Percentiles rank a stretch among this genome's conserved stretches.
These are phyloP conservation scores for Colletotrichum scovillei DNA, from an alignment of 2,329 filamentous ascomycete genomes.

Conservation along the genomic window DNA sequence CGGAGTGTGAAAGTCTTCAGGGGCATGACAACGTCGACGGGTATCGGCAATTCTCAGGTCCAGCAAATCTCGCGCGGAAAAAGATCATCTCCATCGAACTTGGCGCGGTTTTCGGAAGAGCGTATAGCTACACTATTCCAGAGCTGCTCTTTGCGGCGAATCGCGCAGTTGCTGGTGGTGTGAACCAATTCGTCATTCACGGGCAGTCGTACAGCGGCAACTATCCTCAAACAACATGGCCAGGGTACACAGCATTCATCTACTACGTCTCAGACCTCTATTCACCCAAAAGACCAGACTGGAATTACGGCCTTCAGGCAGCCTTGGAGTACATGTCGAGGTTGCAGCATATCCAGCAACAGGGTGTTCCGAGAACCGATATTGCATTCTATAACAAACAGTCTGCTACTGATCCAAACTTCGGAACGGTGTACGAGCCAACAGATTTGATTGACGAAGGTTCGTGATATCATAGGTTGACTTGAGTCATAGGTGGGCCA, in stretches of 20 bases:
- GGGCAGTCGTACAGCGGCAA: conserved; percentile 52
- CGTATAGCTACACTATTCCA: conserved; percentile 35
- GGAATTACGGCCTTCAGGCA: conserved; percentile 39
- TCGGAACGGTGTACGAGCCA: conserved; percentile 38
- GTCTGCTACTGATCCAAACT: neutral
- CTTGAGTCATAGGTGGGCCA: neutral
- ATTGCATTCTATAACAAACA: conserved; percentile 21
- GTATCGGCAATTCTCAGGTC: conserved; percentile 52
- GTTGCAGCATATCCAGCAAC: conserved; percentile 50
- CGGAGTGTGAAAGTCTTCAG: conserved; percentile 53
- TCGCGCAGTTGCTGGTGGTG: conserved; percentile 50
- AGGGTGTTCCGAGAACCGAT: conserved; percentile 45
- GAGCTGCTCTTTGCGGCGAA: conserved; percentile 46
- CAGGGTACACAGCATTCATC: conserved; percentile 55
- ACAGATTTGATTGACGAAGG: conserved; percentile 41
- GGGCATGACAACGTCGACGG: conserved; percentile 50
- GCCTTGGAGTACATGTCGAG: conserved; percentile 47
- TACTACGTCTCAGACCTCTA: conserved; percentile 56
- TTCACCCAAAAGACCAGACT: conserved; percentile 50
- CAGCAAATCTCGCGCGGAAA: conserved; percentile 51
- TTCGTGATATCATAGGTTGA: neutral
- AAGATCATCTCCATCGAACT: conserved; percentile 53
- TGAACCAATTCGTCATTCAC: conserved; percentile 58
- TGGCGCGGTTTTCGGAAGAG: conserved; percentile 40
- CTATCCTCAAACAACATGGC: conserved; percentile 61